phyloP scores from a whole-genome alignment of 2,329 filamentous ascomycete species.

The Calonectria honghensis region DNA sequence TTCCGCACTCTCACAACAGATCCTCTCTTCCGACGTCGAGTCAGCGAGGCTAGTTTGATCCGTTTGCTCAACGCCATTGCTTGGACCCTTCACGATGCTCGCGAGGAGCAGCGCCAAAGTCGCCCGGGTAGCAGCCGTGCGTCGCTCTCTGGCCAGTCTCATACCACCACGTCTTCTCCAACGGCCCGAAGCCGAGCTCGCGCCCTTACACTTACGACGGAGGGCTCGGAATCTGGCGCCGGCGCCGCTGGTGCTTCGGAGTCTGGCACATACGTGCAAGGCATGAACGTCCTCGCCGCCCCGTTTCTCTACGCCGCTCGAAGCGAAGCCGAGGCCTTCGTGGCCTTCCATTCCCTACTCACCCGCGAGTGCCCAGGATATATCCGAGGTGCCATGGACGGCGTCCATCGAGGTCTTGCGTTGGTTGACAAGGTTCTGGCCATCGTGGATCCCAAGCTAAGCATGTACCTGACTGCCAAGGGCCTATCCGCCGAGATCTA shows the following conservation, averaged over 20 bases:
- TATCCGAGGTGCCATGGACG: conserved; percentile 96
- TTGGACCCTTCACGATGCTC: conserved; percentile 91
- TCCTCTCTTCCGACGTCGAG: conserved; percentile 95
- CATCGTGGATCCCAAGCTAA: conserved; percentile 92
- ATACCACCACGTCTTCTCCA: conserved; percentile 65
- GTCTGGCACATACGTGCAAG: conserved; percentile 94
- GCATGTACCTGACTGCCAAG: conserved; percentile 88
- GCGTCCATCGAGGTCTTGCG: conserved; percentile 92
- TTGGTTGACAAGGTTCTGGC: conserved; percentile 94
- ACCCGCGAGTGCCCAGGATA: conserved; percentile 94
- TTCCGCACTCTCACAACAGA: conserved; percentile 98
- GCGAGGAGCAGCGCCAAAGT: conserved; percentile 68
- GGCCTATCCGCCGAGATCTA: conserved; percentile 95
- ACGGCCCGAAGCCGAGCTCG: conserved; percentile 71
- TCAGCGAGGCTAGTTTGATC: conserved; percentile 96
- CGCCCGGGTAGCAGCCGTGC: conserved; percentile 63
- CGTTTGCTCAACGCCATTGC: conserved; percentile 95
- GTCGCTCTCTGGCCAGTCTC: conserved; percentile 60
- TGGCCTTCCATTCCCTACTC: conserved; percentile 90
- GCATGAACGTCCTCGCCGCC: conserved; percentile 98
- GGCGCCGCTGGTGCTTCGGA: conserved; percentile 72
- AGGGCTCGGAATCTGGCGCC: conserved; percentile 76
- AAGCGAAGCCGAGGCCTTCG: conserved; percentile 95
- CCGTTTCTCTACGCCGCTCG: conserved; percentile 96
- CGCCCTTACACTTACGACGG: conserved; percentile 76